Percentiles rank a stretch among this genome's conserved stretches.
Evolutionary conservation across 306 rosid species (phyloP).

Genomic region (Hippophae tibetana): DNA sequence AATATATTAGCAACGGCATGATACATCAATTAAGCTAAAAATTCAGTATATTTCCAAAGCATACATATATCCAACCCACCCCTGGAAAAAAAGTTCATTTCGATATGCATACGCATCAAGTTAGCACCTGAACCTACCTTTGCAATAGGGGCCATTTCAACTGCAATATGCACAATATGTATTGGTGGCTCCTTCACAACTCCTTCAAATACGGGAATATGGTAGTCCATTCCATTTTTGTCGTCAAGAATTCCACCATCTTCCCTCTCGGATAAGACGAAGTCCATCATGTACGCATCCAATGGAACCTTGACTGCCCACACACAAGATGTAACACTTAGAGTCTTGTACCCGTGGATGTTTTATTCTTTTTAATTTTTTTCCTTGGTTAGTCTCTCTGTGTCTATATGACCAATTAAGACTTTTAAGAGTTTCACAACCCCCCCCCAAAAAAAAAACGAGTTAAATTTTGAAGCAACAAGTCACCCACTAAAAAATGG

Average conservation of each 20-base stretch:
- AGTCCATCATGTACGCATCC: conserved; percentile 92
- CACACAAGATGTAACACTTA: conserved; percentile 22
- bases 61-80: background rate
- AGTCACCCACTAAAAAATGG: background rate
- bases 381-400: background rate
- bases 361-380: background rate
- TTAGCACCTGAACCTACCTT: conserved; percentile 41
- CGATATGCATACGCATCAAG: background rate
- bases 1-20: background rate
- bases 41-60: background rate
- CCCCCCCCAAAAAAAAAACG: too few species aligned
- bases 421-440: too few species aligned
- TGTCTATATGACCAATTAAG: too few species aligned
- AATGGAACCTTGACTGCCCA: conserved; percentile 79
- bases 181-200: conserved; percentile 80
- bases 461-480: background rate
- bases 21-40: background rate
- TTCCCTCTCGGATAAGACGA: conserved; percentile 86
- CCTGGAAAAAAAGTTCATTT: too few species aligned
- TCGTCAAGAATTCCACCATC: conserved; percentile 84
- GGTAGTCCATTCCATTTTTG: conserved; percentile 80
- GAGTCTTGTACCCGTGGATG: conserved; percentile 6
- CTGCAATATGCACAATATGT: conserved; percentile 86
- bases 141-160: conserved; percentile 98
- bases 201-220: conserved; percentile 75